Base-by-base conservation (phyloP, 2,329 filamentous ascomycete species). In the Westerdykella ornata region DNA sequence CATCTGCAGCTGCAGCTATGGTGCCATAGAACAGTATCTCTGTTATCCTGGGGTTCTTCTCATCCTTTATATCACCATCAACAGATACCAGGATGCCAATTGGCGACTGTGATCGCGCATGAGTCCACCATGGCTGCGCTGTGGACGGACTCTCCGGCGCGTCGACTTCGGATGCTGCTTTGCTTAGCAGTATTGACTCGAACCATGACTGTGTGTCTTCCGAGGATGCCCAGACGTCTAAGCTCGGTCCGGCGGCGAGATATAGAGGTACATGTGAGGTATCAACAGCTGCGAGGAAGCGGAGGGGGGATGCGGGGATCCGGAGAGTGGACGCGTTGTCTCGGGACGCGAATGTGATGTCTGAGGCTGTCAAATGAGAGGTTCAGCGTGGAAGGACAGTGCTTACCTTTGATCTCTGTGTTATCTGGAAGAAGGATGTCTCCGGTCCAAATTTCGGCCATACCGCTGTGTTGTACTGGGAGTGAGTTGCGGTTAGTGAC, bases 21-120 rank as follows among this genome's bases (percentile, higher is more conserved):
- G 63, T 63, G 5, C 67, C 69, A 41, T 71, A 73, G 45, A 74
- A 68, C 4, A 74, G 56, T 0, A 74, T 49, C 37, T 74, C 70
- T 0, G 70, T 72, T 2, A 67, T 46, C 14, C 47, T 47, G 0
- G 59, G 54, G 8, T 8, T 8, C 5, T 33, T 33, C 3, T 15
- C 16, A 33, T 33, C 30, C 30, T 5, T 43, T 44, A 1, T 38
- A 38, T 3, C 19, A 0, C 19, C 35, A 3, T 39, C 19, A 0
- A 68, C 60, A 36, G 63, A 54, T 2, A 56, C 63, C 4, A 71
- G 48, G 9, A 72, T 54, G 1, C 68, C 68, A 28, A 69, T 44
- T 5, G 64, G 61, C 2, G 68, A 68, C 35, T 71, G 66, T 2
- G 59, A 51, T 9, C 52, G 52, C 9, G 58, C 56, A 26, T 51